Conservation (phyloP, 352 stramenopile genomes). For the Globisporangium camurandrum region DNA sequence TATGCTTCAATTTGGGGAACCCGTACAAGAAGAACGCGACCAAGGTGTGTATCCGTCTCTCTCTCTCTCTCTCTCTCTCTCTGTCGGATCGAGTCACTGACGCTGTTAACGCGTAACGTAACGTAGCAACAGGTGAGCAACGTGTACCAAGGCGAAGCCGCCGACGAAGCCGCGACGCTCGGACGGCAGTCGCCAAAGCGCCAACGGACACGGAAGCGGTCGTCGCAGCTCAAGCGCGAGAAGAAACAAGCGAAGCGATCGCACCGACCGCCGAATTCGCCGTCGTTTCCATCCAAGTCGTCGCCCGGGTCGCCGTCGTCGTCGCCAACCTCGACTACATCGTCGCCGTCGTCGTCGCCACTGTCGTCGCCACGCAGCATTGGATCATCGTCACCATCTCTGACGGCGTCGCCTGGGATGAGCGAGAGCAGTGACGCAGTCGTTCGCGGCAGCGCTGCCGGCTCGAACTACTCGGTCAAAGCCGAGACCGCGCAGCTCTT, state of each 20-base stretch:
- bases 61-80: not conserved
- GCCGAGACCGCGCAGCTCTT: constrained; percentile 68
- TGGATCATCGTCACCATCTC: constrained; percentile 20
- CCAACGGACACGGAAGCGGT: constrained; percentile 78
- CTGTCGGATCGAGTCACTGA: not conserved
- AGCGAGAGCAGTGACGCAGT: constrained; percentile 57
- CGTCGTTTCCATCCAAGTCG: constrained; percentile 52
- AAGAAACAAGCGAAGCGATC: constrained; percentile 67
- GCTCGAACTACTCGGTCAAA: constrained; percentile 75
- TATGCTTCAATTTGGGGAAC: constrained; percentile 84
- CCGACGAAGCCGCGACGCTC: constrained; percentile 74
- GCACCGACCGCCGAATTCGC: constrained; percentile 54
- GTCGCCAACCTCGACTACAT: constrained; percentile 36
- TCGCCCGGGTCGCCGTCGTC: constrained; percentile 64
- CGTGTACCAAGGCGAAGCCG: constrained; percentile 77
- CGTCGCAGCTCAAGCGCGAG: constrained; percentile 73
- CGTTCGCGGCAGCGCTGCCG: constrained; percentile 47
- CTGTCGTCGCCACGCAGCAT: no score
- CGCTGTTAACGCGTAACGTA: no score
- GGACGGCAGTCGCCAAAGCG: constrained; percentile 73
- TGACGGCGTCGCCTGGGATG: constrained; percentile 51
- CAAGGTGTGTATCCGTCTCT: constrained; percentile 53
- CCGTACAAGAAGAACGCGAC: constrained; percentile 87
- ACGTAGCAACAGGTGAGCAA: constrained; percentile 60
- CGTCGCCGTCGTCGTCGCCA: constrained; percentile 14